These are phyloP conservation scores for Pseudogymnoascus sp. DNA, from an alignment of 2,329 filamentous ascomycete genomes.

Conservation along the genomic window DNA sequence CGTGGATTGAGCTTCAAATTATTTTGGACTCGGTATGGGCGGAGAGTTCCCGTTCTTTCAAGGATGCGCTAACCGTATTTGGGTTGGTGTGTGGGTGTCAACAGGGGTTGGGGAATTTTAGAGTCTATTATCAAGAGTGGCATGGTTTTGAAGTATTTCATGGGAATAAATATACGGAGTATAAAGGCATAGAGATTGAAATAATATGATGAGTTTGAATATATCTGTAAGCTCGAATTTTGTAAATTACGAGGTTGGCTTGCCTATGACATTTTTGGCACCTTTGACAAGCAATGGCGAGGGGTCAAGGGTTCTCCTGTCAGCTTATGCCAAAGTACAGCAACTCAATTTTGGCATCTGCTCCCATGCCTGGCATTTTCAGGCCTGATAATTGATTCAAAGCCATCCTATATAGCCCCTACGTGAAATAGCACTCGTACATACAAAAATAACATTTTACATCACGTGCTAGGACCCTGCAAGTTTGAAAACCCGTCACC, in stretches of 20 bases:
- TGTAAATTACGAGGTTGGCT: not conserved
- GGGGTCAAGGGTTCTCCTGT: not conserved
- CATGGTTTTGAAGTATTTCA: not conserved
- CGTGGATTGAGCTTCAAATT: not conserved
- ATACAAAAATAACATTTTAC: not conserved
- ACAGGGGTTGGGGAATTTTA: not conserved
- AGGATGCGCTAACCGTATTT: not conserved
- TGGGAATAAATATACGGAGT: too few relatives aligned
- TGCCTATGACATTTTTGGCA: not conserved
- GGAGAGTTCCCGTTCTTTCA: not conserved
- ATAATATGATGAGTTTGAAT: not conserved
- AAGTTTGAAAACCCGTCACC: not conserved
- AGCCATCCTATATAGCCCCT: not conserved
- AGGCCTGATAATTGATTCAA: not conserved
- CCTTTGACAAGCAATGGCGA: not conserved
- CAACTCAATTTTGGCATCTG: not conserved
- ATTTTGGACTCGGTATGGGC: not conserved
- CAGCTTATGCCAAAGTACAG: not conserved
- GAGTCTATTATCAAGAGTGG: not conserved
- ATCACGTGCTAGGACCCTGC: not conserved
- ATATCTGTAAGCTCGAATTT: not conserved
- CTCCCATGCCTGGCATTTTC: not conserved
- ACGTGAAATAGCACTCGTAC: not conserved
- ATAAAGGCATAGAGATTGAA: not conserved
- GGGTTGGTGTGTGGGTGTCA: not conserved